A percentile compares a stretch with the other conserved stretches of the same genome.
These are phyloP conservation scores for Diplodia corticola DNA, from an alignment of 2,329 filamentous ascomycete genomes.

Conservation along the genomic window DNA sequence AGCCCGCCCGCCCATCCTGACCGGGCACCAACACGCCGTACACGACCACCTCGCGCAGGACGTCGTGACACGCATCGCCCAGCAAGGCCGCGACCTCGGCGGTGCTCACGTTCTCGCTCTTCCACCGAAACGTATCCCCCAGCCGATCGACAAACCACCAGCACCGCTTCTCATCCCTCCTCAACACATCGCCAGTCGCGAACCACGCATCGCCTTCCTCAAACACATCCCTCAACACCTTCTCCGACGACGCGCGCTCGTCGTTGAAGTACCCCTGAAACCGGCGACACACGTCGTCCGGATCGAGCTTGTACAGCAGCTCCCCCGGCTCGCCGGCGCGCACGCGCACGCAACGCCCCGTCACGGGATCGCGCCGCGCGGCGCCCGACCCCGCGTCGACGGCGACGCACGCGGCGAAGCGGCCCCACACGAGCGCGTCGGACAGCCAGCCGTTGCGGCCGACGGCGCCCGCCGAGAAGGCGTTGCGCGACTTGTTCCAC, in stretches of 20 bases:
- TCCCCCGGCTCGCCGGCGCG: constrained; percentile 54
- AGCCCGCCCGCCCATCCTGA: constrained; percentile 54
- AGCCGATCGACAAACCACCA: constrained; percentile 53
- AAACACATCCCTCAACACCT: constrained; percentile 50
- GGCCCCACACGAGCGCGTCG: background rate
- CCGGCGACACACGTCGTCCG: constrained; percentile 50
- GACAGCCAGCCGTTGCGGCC: constrained; percentile 8
- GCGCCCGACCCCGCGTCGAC: constrained; percentile 66
- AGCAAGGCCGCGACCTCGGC: constrained; percentile 50
- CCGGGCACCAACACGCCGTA: constrained; percentile 51
- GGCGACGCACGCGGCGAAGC: background rate
- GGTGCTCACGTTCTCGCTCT: constrained; percentile 52
- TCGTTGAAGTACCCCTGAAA: constrained; percentile 71
- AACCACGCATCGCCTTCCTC: constrained; percentile 51
- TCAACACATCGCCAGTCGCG: constrained; percentile 50
- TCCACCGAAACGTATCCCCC: constrained; percentile 54
- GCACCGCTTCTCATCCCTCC: constrained; percentile 42
- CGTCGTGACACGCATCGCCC: constrained; percentile 29
- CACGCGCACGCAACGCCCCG: background rate
- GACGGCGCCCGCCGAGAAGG: constrained; percentile 15
- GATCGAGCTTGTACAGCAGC: constrained; percentile 65
- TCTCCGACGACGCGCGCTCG: constrained; percentile 62
- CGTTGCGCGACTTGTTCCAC: constrained; percentile 15
- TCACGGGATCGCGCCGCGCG: constrained; percentile 54
- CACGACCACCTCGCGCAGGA: constrained; percentile 50